Evolutionary conservation across 2,329 filamentous ascomycete genomes (phyloP).

Genomic region (Hypoxylon sp.): DNA sequence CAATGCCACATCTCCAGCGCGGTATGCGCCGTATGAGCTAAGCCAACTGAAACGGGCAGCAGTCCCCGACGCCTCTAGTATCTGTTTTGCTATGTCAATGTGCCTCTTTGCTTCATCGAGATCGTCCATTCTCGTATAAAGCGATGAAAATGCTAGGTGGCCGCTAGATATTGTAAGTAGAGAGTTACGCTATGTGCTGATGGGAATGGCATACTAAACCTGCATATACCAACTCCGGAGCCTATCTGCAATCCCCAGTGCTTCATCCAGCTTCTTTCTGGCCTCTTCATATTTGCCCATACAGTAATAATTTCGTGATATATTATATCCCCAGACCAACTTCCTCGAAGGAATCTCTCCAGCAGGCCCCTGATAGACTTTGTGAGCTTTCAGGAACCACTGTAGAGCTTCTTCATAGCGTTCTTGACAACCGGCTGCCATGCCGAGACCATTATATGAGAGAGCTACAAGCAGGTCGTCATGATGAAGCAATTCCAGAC

Average conservation of each 20-base stretch:
- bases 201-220: conserved; percentile 15
- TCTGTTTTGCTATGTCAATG: conserved; percentile 15
- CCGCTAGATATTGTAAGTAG: conserved; percentile 15
- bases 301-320: conserved; percentile 25
- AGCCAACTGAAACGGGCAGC: conserved; percentile 24
- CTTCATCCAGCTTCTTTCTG: neutral
- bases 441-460: conserved; percentile 25
- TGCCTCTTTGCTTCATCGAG: conserved; percentile 11
- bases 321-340: conserved; percentile 25
- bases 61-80: conserved; percentile 14
- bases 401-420: conserved; percentile 22
- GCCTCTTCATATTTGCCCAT: conserved; percentile 25
- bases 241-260: conserved; percentile 11
- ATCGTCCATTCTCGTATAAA: conserved; percentile 15
- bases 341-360: conserved; percentile 16
- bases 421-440: conserved; percentile 14
- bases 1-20: conserved; percentile 20
- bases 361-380: conserved; percentile 12
- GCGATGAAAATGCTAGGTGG: conserved; percentile 21
- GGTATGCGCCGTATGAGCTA: conserved; percentile 28
- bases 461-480: conserved; percentile 23
- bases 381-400: conserved; percentile 19
- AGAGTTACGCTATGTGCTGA: neutral
- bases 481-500: conserved; percentile 10
- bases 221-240: conserved; percentile 30